Evolutionary conservation across 2,329 filamentous ascomycete genomes (phyloP).

Genomic region (Didymella sp.): DNA sequence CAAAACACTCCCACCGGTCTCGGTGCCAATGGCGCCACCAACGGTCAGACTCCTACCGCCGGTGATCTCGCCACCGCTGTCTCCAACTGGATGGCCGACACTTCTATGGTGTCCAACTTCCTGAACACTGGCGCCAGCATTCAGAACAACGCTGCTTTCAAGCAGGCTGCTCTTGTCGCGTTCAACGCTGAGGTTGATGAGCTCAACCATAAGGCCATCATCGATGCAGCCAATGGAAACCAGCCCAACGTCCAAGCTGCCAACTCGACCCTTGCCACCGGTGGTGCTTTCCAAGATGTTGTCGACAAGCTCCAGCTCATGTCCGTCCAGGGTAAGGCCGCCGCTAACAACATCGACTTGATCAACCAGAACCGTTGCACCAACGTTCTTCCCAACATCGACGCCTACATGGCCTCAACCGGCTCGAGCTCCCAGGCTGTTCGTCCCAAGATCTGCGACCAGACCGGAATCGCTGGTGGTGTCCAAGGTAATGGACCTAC

Average conservation of each 20-base stretch:
- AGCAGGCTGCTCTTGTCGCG: constrained; percentile 46
- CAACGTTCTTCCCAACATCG: constrained; percentile 48
- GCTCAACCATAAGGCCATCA: constrained; percentile 49
- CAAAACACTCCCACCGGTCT: constrained; percentile 22
- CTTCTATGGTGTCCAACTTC: constrained; percentile 50
- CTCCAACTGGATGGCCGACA: constrained; percentile 49
- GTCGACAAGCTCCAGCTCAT: constrained; percentile 50
- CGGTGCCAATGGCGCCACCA: constrained; percentile 19
- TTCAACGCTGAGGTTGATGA: constrained; percentile 51
- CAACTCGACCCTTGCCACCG: constrained; percentile 48
- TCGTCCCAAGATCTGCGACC: constrained; percentile 41
- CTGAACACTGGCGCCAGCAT: constrained; percentile 44
- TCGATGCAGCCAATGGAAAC: constrained; percentile 38
- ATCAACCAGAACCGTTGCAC: constrained; percentile 50
- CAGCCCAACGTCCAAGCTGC: constrained; percentile 43
- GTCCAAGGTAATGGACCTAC: constrained; percentile 41
- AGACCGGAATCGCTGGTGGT: constrained; percentile 45
- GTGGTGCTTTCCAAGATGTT: constrained; percentile 49
- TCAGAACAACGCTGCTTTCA: constrained; percentile 46
- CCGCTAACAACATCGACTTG: constrained; percentile 44
- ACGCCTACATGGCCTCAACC: constrained; percentile 47
- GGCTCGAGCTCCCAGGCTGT: constrained; percentile 40
- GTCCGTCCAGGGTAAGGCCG: constrained; percentile 44
- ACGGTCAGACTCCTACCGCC: constrained; percentile 35
- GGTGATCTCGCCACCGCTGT: constrained; percentile 46